Evolutionary conservation across 2,329 filamentous ascomycete genomes (phyloP).

Genomic region (Talaromyces atroroseus): DNA sequence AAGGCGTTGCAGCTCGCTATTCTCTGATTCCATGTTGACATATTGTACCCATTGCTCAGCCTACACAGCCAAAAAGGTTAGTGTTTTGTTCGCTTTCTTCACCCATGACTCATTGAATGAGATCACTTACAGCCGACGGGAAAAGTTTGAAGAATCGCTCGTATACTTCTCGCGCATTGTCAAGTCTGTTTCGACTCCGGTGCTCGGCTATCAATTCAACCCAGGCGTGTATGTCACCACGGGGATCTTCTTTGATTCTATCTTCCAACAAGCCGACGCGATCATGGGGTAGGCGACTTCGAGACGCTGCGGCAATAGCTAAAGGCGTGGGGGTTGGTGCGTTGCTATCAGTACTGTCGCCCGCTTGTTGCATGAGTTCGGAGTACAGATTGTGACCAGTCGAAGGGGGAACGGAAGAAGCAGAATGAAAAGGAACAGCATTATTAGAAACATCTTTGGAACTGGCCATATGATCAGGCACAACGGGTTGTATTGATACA

Average conservation of each 20-base stretch:
- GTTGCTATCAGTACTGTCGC: conserved; percentile 32
- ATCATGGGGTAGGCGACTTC: conserved; percentile 63
- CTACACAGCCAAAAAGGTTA: conserved; percentile 47
- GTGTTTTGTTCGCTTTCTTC: conserved; percentile 17
- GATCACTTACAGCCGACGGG: conserved; percentile 73
- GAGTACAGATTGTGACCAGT: conserved; percentile 35
- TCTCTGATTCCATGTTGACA: conserved; percentile 80
- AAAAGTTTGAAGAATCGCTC: conserved; percentile 84
- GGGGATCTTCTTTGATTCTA: conserved; percentile 84
- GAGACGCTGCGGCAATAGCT: conserved; percentile 40
- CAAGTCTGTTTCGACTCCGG: conserved; percentile 71
- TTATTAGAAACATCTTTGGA: conserved; percentile 47
- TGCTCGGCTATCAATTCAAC: conserved; percentile 79
- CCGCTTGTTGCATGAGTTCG: conserved; percentile 27
- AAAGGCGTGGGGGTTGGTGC: conserved; percentile 24
- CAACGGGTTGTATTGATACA: conserved; percentile 57
- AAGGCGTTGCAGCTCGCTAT: conserved; percentile 73
- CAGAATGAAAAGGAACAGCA: conserved; percentile 38
- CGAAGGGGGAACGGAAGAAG: conserved; percentile 41
- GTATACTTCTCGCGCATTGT: conserved; percentile 73
- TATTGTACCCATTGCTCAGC: conserved; percentile 88
- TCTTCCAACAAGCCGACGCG: conserved; percentile 77
- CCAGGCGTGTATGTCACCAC: conserved; percentile 91
- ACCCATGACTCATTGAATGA: conserved; percentile 2
- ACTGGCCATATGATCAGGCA: conserved; percentile 42